Conservation (phyloP, 768 basidiomycete species). For the Daedaleopsis sinensis region DNA sequence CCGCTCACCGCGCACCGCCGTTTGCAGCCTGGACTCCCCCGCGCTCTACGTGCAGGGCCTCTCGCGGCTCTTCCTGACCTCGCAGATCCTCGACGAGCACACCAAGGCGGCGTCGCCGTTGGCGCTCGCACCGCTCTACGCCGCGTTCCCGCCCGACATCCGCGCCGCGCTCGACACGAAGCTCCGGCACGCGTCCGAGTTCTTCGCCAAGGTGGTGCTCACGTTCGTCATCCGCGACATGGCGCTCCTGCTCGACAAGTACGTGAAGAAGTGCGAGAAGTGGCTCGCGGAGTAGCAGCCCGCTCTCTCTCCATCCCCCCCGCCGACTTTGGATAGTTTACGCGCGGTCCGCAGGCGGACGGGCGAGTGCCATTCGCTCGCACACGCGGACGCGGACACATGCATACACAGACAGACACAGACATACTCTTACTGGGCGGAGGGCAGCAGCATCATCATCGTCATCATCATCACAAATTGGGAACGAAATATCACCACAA, state of each 20-base stretch:
- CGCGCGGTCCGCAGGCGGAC: too few relatives aligned
- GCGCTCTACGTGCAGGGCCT: constrained; percentile 80
- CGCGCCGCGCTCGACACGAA: constrained; percentile 69
- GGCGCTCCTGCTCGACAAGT: constrained; percentile 87
- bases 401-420: neutral
- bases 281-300: constrained; percentile 76
- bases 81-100: constrained; percentile 87
- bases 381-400: too few relatives aligned
- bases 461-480: neutral
- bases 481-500: neutral
- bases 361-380: too few relatives aligned
- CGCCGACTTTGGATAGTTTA: too few relatives aligned
- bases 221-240: constrained; percentile 90
- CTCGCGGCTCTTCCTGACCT: constrained; percentile 68
- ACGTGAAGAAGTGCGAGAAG: constrained; percentile 91
- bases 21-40: constrained; percentile 81
- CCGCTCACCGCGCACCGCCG: constrained; percentile 3
- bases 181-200: constrained; percentile 84
- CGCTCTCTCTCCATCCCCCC: neutral
- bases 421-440: neutral
- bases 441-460: neutral
- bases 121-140: constrained; percentile 73
- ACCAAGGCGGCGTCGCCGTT: constrained; percentile 70
- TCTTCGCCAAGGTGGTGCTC: constrained; percentile 86
- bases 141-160: constrained; percentile 65